Base-by-base conservation (phyloP, 1,284 basidiomycete genomes). In the Phylloboletellus chloephorus region DNA sequence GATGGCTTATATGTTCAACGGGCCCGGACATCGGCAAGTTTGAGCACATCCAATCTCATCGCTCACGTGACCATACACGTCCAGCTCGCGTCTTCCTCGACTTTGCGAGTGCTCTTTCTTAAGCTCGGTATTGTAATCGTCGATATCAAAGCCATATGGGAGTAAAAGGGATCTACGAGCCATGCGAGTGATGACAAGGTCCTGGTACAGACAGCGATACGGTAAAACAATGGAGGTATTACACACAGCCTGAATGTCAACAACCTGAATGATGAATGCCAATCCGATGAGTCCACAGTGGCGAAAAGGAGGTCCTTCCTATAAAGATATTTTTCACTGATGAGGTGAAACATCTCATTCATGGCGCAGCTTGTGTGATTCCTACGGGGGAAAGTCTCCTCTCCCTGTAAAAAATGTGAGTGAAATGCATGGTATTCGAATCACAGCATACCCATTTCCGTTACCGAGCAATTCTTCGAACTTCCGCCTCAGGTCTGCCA, bases 401-500 rank as follows among this genome's bases (percentile, higher is more conserved):
- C 19, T 49, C 43, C 37, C 58, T 62, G 25, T 28, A 4, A 26
- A 41, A 13, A 23, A 26, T 7, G 39, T 30, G 11, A 44, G 13
- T 3, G n/a, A 22, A n/a, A 30, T 31, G 5, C 12, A 2, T 3
- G 8, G 16, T 31, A 7, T 17, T 15, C 16, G 3, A 25, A 31
- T 10, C 0, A 20, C n/a, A 8, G 42, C 60, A 20, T 36, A 63
- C 56, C 43, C 58, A 24, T 39, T 49, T 15, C 32, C 47, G 17
- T 70, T 68, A 16, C 69, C 67, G 7, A 72, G 42, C 12, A 71
- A 46, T 19, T 66, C 64, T 43, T 70, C 69, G 10, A 70, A 64
- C 10, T 53, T 54, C 5, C 38, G 30, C 37, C 69, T 57, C 7
- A 69, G 33, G 0, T 33, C 16, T 0, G 49, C 41, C n/a, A 71